Percentiles rank a stretch among this genome's conserved stretches.
phyloP scores from a whole-genome alignment of 768 basidiomycete genomes.

The Tricholoma matsutake region DNA sequence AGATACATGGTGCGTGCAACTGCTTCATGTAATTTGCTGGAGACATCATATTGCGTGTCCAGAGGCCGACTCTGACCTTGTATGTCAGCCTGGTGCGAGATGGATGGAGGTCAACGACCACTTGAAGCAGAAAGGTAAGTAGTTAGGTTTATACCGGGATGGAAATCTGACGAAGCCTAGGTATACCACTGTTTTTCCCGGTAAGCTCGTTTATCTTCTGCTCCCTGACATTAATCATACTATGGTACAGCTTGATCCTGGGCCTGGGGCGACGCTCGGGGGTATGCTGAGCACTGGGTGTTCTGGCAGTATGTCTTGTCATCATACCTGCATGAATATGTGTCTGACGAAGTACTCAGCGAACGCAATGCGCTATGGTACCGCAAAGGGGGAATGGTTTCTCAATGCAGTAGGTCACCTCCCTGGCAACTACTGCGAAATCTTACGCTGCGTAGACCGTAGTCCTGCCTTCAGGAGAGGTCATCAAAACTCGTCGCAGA shows the following conservation, averaged over 20 bases:
- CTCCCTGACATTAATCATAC: neutral
- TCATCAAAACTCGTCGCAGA: constrained; percentile 83
- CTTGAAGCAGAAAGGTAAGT: constrained; percentile 55
- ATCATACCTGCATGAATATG: neutral
- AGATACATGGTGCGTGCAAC: constrained; percentile 58
- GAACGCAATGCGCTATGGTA: constrained; percentile 84
- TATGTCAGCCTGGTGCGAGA: constrained; percentile 68
- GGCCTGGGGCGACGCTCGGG: constrained; percentile 77
- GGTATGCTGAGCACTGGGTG: constrained; percentile 88
- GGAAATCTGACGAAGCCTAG: constrained; percentile 26
- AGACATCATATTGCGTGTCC: neutral
- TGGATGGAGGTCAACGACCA: constrained; percentile 75
- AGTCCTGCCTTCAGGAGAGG: constrained; percentile 83
- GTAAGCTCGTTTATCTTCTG: constrained; percentile 34
- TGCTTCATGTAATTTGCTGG: neutral
- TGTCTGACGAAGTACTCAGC: constrained; percentile 32
- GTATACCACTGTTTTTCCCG: constrained; percentile 82
- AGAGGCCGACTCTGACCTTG: constrained; percentile 71
- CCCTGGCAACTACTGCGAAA: neutral
- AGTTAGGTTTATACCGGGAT: neutral
- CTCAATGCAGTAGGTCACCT: constrained; percentile 62
- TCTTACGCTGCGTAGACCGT: constrained; percentile 56
- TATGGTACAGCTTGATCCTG: constrained; percentile 61
- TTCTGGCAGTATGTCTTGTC: constrained; percentile 59
- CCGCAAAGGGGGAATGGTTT: constrained; percentile 89